Evolutionary conservation across 108 stramenopile genomes (phyloP), one percentile per base, ranked within the genome.

Genomic region (Schizochytrium sp.): DNA sequence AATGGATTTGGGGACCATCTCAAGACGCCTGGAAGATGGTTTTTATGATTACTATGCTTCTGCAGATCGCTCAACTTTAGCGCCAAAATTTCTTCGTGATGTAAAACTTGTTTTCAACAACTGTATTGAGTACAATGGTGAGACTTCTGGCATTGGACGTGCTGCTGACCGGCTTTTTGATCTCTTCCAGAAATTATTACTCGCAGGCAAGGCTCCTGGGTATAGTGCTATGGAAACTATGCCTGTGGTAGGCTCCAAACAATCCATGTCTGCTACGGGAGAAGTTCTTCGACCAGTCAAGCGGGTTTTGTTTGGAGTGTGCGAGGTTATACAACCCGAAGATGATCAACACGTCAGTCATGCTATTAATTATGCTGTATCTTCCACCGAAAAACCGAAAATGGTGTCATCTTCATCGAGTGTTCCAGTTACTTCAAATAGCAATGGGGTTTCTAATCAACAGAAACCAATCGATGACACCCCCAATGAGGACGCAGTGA

Each of bases 31-130:
- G 28, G 17, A 17, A 0, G 28, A 28, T 19, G 76, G 76, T n/a
- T 53, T 38, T 28, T 83, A 83, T 42, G 76, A 83, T 53, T 83
- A 38, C 40, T 83, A 83, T 42, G 76, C 76, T 55, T 83, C 76
- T 53, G 28, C 28, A 5, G 76, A 83, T 53, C 49, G 55, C 50
- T 55, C 50, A 5, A 38, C 47, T 8, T 53, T 83, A 5, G 76
- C 76, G 53, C 76, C 76, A 0, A 83, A 83, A 42, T 83, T 83
- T 55, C 50, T 83, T n/a, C 47, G 53, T n/a, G 76, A 83, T 2
- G 47, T 83, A n/a, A 83, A 55, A 53, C 53, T 17, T 10, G 53
- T 83, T 5, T 55, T 83, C 40, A 38, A 17, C 0, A 83, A 83
- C 28, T 83, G 53, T 28, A 40, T 55, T 5, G 53, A 55, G 1